Percentiles rank a stretch among this genome's conserved stretches.
Evolutionary conservation across 2,329 filamentous ascomycete species (phyloP).

Genomic region (Dactylellina parvicollis): DNA sequence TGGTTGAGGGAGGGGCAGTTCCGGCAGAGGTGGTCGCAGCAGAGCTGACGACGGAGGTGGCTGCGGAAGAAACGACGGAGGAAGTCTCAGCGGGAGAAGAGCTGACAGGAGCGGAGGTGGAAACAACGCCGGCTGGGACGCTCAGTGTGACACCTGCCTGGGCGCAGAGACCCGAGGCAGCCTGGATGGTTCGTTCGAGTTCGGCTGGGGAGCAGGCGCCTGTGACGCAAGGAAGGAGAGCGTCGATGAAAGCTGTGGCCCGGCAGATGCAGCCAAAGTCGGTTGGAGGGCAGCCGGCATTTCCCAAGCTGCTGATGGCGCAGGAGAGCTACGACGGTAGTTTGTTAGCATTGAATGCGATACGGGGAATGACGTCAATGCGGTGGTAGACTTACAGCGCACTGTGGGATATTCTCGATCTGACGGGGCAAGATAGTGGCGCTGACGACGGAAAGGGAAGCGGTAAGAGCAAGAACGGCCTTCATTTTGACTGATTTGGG

Average conservation of each 20-base stretch:
- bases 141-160: constrained; percentile 57
- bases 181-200: constrained; percentile 59
- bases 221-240: constrained; percentile 66
- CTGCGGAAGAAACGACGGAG: constrained; percentile 24
- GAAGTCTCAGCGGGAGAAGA: constrained; percentile 41
- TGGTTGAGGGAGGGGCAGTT: not conserved
- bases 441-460: constrained; percentile 68
- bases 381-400: constrained; percentile 65
- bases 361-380: not conserved
- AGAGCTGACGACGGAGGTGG: not conserved
- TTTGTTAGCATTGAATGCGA: constrained; percentile 4
- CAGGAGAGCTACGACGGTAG: constrained; percentile 59
- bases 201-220: constrained; percentile 62
- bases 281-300: constrained; percentile 61
- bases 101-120: constrained; percentile 51
- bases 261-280: constrained; percentile 66
- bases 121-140: constrained; percentile 11
- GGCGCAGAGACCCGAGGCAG: constrained; percentile 41
- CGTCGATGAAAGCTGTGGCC: constrained; percentile 63
- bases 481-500: constrained; percentile 63
- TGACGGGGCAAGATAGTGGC: constrained; percentile 48
- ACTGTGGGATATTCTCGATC: constrained; percentile 64
- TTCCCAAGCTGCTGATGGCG: constrained; percentile 62
- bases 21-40: constrained; percentile 1
- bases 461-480: constrained; percentile 66